Conservation (phyloP, 2,329 filamentous ascomycete species). For the Pestalotiopsis sp. region DNA sequence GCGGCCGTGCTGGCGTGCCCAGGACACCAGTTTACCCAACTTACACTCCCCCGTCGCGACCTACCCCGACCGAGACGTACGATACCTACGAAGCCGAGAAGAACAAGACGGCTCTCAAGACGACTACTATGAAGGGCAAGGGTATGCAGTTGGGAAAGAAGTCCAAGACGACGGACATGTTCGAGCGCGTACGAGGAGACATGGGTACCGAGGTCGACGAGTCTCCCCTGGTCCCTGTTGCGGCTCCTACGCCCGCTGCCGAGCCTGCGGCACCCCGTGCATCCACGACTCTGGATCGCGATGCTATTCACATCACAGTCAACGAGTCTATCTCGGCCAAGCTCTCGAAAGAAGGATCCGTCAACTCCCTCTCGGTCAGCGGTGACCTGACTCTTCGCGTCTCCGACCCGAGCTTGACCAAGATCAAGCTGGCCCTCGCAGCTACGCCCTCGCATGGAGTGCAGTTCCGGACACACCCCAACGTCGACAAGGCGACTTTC, state of each 20-base stretch:
- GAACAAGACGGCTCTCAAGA: constrained; percentile 71
- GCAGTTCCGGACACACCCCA: constrained; percentile 93
- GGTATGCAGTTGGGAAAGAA: constrained; percentile 99
- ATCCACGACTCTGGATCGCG: constrained; percentile 72
- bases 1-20: constrained; percentile 64
- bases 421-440: constrained; percentile 81
- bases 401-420: constrained; percentile 83
- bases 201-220: constrained; percentile 85
- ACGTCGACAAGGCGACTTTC: constrained; percentile 89
- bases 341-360: constrained; percentile 80
- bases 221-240: constrained; percentile 63
- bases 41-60: constrained; percentile 78
- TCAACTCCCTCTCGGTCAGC: constrained; percentile 85
- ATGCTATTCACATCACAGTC: constrained; percentile 85
- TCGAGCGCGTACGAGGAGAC: constrained; percentile 90
- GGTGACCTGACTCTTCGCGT: constrained; percentile 92
- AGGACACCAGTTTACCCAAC: constrained; percentile 83
- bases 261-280: constrained; percentile 56
- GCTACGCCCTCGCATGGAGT: constrained; percentile 78
- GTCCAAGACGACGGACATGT: constrained; percentile 96
- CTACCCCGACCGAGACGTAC: constrained; percentile 77
- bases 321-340: constrained; percentile 89
- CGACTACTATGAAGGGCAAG: constrained; percentile 79
- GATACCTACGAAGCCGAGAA: constrained; percentile 97
- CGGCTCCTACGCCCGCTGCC: constrained; percentile 48